Evolutionary conservation across 305 asterid species (phyloP).

Genomic region (Fraxinus angustifolia): DNA sequence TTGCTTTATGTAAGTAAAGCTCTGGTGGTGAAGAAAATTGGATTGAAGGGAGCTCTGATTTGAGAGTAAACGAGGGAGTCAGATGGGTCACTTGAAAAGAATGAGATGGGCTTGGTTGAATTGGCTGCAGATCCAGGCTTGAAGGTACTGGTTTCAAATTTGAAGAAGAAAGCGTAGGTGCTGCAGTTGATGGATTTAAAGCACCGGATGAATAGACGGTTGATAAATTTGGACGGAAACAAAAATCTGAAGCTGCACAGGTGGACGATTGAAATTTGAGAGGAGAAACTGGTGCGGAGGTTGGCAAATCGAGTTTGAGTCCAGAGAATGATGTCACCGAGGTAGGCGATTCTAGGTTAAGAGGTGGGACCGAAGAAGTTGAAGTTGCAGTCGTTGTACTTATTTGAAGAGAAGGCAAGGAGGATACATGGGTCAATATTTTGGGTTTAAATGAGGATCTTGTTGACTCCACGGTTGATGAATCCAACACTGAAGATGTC

Average conservation of each 20-base stretch:
- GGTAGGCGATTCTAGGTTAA: not conserved
- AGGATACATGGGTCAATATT: not conserved
- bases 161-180: conserved; percentile 10
- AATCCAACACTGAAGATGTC: conserved; percentile 14
- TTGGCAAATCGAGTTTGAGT: conserved; percentile 15
- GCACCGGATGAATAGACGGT: not conserved
- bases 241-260: conserved; percentile 15
- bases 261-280: conserved; percentile 21
- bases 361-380: conserved; percentile 11
- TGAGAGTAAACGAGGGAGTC: not conserved
- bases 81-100: not conserved
- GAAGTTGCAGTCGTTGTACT: conserved; percentile 14
- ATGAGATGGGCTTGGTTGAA: conserved; percentile 19
- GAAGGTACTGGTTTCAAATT: not conserved
- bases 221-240: conserved; percentile 15
- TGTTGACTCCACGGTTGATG: conserved; percentile 26
- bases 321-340: conserved; percentile 8
- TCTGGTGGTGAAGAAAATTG: conserved; percentile 23
- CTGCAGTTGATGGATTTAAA: conserved; percentile 6
- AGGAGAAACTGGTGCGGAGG: conserved; percentile 26
- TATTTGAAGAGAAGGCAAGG: conserved; percentile 4
- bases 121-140: conserved; percentile 9
- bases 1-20: conserved; percentile 8
- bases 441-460: conserved; percentile 27
- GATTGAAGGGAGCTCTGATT: conserved; percentile 38